Evolutionary conservation across 305 asterid genomes (phyloP).

Genomic region (Solanum hybrid): DNA sequence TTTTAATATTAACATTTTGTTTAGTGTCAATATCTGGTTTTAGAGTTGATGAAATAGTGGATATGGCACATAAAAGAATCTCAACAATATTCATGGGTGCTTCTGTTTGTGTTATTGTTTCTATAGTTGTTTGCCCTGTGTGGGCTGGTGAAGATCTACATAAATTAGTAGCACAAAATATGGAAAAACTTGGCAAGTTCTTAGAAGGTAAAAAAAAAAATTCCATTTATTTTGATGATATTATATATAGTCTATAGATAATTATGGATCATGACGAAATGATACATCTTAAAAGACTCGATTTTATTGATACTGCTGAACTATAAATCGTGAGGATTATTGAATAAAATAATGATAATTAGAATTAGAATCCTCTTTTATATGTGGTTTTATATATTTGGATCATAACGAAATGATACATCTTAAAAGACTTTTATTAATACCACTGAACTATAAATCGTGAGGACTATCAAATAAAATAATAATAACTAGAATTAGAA

Average conservation of each 20-base stretch:
- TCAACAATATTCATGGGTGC: constrained; percentile 62
- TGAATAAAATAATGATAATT: neutral
- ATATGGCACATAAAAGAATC: constrained; percentile 42
- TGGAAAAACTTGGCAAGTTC: constrained; percentile 42
- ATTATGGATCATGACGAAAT: neutral
- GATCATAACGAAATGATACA: neutral
- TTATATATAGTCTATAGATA: neutral
- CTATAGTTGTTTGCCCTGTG: constrained; percentile 47
- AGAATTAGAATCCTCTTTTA: neutral
- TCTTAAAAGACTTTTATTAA: too few species aligned
- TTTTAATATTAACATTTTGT: constrained; percentile 63
- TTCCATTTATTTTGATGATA: neutral
- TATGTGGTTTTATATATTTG: neutral
- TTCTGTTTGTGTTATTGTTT: constrained; percentile 37
- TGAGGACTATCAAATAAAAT: neutral
- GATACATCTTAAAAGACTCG: neutral
- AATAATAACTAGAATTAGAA: neutral
- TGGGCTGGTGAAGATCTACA: constrained; percentile 89
- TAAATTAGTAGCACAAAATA: constrained; percentile 38
- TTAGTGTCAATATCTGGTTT: constrained; percentile 56
- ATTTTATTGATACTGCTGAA: neutral
- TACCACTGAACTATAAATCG: neutral
- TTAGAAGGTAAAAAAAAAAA: constrained; percentile 33
- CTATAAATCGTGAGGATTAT: neutral
- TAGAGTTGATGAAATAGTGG: constrained; percentile 34